phyloP scores from a whole-genome alignment of 768 basidiomycete genomes.

The Hydnomerulius pinastri region DNA sequence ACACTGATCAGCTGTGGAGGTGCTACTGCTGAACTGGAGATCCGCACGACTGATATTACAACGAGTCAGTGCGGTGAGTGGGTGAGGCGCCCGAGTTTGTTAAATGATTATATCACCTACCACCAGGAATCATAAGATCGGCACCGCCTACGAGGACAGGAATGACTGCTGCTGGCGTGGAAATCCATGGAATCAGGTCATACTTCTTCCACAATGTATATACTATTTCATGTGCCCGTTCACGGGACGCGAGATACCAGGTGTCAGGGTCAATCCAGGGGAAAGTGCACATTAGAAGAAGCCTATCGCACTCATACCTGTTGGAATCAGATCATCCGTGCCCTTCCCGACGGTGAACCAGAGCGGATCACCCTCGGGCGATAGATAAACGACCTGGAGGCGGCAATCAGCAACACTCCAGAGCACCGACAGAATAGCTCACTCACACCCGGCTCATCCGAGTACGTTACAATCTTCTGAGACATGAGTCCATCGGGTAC shows the following conservation, averaged over 20 bases:
- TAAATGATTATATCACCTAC: slow-evolving; percentile 41
- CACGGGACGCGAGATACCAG: neutral
- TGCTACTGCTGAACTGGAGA: slow-evolving; percentile 39
- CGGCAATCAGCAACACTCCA: neutral
- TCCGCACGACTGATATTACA: slow-evolving; percentile 54
- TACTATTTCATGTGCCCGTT: slow-evolving; percentile 36
- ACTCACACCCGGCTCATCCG: slow-evolving; percentile 63
- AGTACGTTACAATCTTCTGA: slow-evolving; percentile 66
- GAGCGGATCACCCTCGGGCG: slow-evolving; percentile 66
- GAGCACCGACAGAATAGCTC: neutral
- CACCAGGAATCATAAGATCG: slow-evolving; percentile 88
- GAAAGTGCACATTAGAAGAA: neutral
- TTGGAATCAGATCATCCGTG: slow-evolving; percentile 70
- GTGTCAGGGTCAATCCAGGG: neutral
- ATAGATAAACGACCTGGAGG: slow-evolving; percentile 61
- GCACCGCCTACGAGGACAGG: slow-evolving; percentile 76
- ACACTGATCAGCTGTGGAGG: slow-evolving; percentile 65
- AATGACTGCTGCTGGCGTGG: slow-evolving; percentile 71
- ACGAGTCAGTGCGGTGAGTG: slow-evolving; percentile 1
- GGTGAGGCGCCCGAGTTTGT: neutral
- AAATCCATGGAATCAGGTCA: slow-evolving; percentile 66
- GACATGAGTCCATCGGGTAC: slow-evolving; percentile 75
- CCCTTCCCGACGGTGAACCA: slow-evolving; percentile 79
- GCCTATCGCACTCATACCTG: slow-evolving; percentile 37
- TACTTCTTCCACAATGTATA: slow-evolving; percentile 81